phyloP scores from a whole-genome alignment of 2,329 filamentous ascomycete genomes.

The Coniochaeta prunicola region DNA sequence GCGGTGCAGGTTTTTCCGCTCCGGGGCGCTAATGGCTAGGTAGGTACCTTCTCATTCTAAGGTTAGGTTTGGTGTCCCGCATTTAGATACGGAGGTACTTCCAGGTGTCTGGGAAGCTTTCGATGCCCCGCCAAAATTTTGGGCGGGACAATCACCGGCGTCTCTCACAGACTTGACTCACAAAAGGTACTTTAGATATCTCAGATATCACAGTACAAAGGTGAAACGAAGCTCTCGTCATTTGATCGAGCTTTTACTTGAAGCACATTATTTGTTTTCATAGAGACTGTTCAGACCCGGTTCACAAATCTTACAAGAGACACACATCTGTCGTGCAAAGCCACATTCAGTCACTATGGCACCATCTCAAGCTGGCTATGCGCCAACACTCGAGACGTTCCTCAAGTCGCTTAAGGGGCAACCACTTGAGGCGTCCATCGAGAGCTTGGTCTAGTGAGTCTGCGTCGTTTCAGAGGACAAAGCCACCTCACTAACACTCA shows the following conservation, averaged over 20 bases:
- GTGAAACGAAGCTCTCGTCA: neutral
- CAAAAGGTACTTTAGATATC: neutral
- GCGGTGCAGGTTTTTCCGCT: slow-evolving; percentile 2
- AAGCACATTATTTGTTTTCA: neutral
- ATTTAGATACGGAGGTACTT: neutral
- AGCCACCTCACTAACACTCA: slow-evolving; percentile 5
- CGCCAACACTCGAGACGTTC: slow-evolving; percentile 71
- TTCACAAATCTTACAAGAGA: neutral
- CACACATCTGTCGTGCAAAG: neutral
- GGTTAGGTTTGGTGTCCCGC: neutral
- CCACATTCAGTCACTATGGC: slow-evolving; percentile 41
- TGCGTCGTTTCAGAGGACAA: neutral
- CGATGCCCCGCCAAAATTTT: slow-evolving; percentile 1
- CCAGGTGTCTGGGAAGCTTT: neutral
- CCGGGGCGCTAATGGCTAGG: neutral
- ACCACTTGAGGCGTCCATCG: slow-evolving; percentile 73
- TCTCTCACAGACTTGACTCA: slow-evolving; percentile 1
- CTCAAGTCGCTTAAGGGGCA: slow-evolving; percentile 71
- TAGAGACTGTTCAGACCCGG: too few relatives aligned
- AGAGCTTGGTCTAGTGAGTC: slow-evolving; percentile 69
- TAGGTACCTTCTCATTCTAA: neutral
- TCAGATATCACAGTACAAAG: too few relatives aligned
- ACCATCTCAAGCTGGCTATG: slow-evolving; percentile 44
- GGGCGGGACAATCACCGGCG: neutral
- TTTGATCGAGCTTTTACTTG: neutral